Evolutionary conservation across 164 flowering plant species (phyloP).

Genomic region (Brasenia schreberi): DNA sequence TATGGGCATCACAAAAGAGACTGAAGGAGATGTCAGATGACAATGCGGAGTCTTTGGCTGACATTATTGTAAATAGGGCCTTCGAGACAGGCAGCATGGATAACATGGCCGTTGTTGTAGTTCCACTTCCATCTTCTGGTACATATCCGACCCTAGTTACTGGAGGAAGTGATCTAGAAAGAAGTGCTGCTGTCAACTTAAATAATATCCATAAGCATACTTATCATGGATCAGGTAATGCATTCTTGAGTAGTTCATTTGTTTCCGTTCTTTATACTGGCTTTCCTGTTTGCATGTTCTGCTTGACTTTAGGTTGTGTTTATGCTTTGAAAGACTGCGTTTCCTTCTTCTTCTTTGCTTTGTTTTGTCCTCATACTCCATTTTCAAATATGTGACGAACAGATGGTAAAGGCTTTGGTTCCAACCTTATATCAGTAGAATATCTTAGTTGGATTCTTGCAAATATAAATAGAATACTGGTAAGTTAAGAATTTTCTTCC

Average conservation of each 20-base stretch:
- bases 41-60: constrained; percentile 51
- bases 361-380: neutral
- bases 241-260: neutral
- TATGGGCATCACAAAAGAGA: constrained; percentile 32
- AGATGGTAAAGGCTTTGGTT: constrained; percentile 12
- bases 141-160: constrained; percentile 11
- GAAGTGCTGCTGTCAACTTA: constrained; percentile 14
- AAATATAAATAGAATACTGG: constrained; percentile 66
- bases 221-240: constrained; percentile 27
- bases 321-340: neutral
- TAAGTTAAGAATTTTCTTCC: constrained; percentile 19
- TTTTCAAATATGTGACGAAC: neutral
- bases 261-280: neutral
- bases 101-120: constrained; percentile 82
- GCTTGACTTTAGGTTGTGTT: neutral
- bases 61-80: constrained; percentile 67
- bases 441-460: constrained; percentile 28
- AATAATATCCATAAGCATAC: constrained; percentile 16
- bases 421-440: constrained; percentile 29
- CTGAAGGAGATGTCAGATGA: neutral
- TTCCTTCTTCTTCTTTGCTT: no score
- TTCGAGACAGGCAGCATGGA: constrained; percentile 80
- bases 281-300: neutral
- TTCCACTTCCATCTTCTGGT: constrained; percentile 39
- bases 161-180: constrained; percentile 18